Evolutionary conservation across 2,329 filamentous ascomycete genomes (phyloP), one percentile per base, ranked within the genome.

Genomic region (Dactylellina haptotyla): DNA sequence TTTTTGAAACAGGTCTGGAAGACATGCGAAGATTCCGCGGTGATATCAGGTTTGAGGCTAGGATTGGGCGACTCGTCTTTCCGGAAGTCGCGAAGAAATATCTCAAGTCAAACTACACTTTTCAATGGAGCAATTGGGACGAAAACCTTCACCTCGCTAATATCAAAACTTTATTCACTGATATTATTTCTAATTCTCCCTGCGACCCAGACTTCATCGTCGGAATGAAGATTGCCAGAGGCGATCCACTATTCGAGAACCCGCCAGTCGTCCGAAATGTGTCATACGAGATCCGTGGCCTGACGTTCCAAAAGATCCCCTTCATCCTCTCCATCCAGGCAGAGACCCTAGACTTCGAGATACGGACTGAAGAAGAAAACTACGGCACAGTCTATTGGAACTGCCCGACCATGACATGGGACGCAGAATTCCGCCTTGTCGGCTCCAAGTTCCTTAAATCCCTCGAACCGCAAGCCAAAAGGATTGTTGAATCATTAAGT

Each of bases 171-270:
- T n/a, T 69, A 28, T 76, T 76, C 34, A 70, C 75, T 1, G 54
- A 69, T 39, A 65, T 70, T 4, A 20, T 76, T 12, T 75, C 75
- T 6, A 61, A 61, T 14, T 65, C 71, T 2, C 75, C 71, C 16
- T 75, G 53, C 14, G 75, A 76, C 56, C 56, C 67, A 16, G 75
- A 76, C 41, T 76, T 65, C 30, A 46, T 71, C 14, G 65, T 64
- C 14, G 75, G 63, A 16, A 34, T 76, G 50, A 76, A 76, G 37
- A 39, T 76, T 20, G 32, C 46, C 18, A 62, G 65, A 34, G 70
- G 75, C 5, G 82, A 85, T 78, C 78, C 83, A 65, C 80, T 83
- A 63, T 79, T 81, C 63, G 69, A 73, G n/a, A 73, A 66, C 18
- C 53, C 61, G 12, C 61, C 69, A 43, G 56, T 46, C 4, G 50